These are phyloP conservation scores for Aspergillus tamarii DNA, from an alignment of 2,329 filamentous ascomycete genomes.

Conservation along the genomic window DNA sequence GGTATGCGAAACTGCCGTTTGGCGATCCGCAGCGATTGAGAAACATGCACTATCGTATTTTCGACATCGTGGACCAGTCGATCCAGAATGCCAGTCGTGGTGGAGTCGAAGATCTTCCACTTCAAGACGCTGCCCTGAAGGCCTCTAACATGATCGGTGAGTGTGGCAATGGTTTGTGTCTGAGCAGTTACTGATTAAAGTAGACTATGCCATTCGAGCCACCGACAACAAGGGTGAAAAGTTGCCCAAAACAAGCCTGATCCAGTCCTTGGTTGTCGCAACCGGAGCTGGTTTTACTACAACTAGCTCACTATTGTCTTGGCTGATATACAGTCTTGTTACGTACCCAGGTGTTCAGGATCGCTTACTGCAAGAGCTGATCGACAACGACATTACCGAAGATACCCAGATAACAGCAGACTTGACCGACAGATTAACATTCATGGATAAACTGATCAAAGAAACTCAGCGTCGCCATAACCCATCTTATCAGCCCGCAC, in stretches of 20 bases:
- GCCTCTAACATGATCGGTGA: slow-evolving; percentile 41
- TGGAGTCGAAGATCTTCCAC: slow-evolving; percentile 33
- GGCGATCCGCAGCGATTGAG: slow-evolving; percentile 55
- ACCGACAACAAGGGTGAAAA: slow-evolving; percentile 58
- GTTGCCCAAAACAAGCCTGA: slow-evolving; percentile 48
- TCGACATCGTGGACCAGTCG: slow-evolving; percentile 25
- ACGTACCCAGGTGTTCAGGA: slow-evolving; percentile 60
- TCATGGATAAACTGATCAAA: slow-evolving; percentile 52
- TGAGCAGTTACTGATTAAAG: neutral
- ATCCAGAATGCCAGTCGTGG: slow-evolving; percentile 24
- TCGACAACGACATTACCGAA: slow-evolving; percentile 52
- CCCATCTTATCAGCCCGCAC: slow-evolving; percentile 63
- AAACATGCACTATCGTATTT: slow-evolving; percentile 15
- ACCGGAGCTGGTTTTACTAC: slow-evolving; percentile 64
- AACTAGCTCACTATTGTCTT: slow-evolving; percentile 60
- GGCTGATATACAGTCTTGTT: slow-evolving; percentile 59
- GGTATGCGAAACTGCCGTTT: slow-evolving; percentile 62
- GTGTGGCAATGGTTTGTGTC: slow-evolving; percentile 7
- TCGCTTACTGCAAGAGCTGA: slow-evolving; percentile 59
- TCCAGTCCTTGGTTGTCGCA: slow-evolving; percentile 52
- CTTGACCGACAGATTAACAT: slow-evolving; percentile 51
- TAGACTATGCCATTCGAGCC: slow-evolving; percentile 47
- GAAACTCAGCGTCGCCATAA: slow-evolving; percentile 64
- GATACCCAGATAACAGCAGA: slow-evolving; percentile 51
- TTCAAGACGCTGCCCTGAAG: slow-evolving; percentile 50